phyloP scores from a whole-genome alignment of 805 yeast species.

The Maudiozyma barnettii region DNA sequence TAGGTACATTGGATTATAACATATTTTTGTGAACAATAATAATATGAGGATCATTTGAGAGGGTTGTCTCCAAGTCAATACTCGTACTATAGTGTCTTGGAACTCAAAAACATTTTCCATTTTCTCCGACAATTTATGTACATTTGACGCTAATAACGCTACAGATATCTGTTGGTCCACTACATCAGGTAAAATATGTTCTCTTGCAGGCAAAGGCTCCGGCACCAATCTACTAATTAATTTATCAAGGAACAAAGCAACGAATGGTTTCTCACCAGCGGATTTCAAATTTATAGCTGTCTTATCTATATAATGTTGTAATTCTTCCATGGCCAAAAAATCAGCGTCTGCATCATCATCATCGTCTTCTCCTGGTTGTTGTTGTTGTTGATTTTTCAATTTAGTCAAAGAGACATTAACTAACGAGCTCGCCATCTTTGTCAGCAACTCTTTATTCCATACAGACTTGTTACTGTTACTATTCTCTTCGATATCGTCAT shows the following conservation, averaged over 20 bases:
- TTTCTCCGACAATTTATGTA: constrained; percentile 45
- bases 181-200: constrained; percentile 11
- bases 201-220: constrained; percentile 40
- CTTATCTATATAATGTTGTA: neutral
- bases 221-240: constrained; percentile 43
- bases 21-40: constrained; percentile 52
- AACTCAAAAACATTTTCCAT: constrained; percentile 48
- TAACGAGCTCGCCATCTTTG: constrained; percentile 37
- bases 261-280: constrained; percentile 37
- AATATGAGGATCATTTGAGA: constrained; percentile 54
- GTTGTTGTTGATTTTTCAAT: constrained; percentile 8
- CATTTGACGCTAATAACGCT: constrained; percentile 44
- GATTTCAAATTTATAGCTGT: neutral
- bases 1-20: constrained; percentile 62
- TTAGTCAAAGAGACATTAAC: constrained; percentile 38
- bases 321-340: neutral
- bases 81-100: constrained; percentile 51
- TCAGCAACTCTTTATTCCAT: constrained; percentile 19
- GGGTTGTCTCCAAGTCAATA: constrained; percentile 70
- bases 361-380: constrained; percentile 9
- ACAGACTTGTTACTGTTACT: neutral
- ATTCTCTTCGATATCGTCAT: constrained; percentile 4
- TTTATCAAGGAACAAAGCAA: constrained; percentile 48
- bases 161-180: constrained; percentile 45
- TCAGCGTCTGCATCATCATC: neutral